These are phyloP conservation scores for Nymphaea colorata DNA, from an alignment of 164 flowering plant genomes.

Conservation along the genomic window DNA sequence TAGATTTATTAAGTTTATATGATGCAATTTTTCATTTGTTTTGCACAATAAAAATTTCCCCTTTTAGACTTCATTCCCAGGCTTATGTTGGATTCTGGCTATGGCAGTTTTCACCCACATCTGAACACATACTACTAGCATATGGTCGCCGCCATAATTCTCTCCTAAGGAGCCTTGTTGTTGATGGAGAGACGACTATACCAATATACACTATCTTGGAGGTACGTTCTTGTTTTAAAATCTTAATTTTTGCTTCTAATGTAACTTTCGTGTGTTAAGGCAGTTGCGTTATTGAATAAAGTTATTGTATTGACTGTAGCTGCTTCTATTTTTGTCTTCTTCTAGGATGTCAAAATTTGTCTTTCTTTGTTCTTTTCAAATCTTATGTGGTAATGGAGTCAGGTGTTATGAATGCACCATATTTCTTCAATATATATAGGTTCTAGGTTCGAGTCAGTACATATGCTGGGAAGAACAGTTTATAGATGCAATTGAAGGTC, in stretches of 20 bases:
- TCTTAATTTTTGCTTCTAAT: neutral
- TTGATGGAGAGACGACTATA: conserved; percentile 69
- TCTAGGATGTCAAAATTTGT: neutral
- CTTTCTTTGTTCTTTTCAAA: neutral
- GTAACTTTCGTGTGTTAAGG: neutral
- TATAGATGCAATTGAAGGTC: no score
- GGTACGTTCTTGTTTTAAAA: conserved; percentile 25
- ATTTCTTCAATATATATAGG: neutral
- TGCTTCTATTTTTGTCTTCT: neutral
- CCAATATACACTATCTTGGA: conserved; percentile 86
- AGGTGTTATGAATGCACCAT: neutral
- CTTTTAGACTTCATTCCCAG: neutral
- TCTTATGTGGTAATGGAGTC: neutral
- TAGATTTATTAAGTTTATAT: no score
- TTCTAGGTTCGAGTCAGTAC: no score
- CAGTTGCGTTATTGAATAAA: neutral
- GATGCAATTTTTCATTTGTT: no score
- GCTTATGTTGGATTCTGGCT: neutral
- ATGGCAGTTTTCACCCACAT: conserved; percentile 92
- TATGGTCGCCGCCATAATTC: conserved; percentile 95
- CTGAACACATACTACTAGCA: conserved; percentile 83
- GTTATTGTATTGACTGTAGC: neutral
- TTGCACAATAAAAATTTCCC: no score
- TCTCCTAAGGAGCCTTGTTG: conserved; percentile 81
- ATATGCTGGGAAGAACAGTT: no score